Evolutionary conservation across 2,329 filamentous ascomycete species (phyloP), one percentile per base, ranked within the genome.

Genomic region (Pseudocercospora ulei): DNA sequence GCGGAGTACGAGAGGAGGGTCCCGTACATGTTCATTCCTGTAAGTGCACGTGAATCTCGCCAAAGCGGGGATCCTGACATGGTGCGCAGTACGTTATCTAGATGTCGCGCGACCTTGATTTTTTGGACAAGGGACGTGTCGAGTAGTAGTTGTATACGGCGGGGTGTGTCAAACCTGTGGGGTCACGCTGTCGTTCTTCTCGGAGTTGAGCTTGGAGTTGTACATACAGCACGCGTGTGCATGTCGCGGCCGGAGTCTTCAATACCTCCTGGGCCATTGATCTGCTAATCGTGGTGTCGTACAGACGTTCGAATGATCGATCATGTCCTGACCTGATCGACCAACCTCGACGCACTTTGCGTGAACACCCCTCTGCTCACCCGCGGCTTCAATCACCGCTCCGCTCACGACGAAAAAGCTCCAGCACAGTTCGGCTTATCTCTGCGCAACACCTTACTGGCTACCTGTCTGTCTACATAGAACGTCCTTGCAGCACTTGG

Each of bases 11-110:
- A 83, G 68, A 75, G 70, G 64, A 71, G 71, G 61, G 82, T 88
- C 38, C 84, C 84, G 25, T 88, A 86, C 61, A 67, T 90, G 38
- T 90, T 92, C 60, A 85, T 92, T 65, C 84, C 84, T 41, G 59
- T 62, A 37, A 58, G 59, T 46, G 9, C n/a, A n/a, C n/a, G n/a
- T n/a, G n/a, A n/a, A n/a, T n/a, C n/a, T n/a, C n/a, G n/a, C n/a
- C n/a, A n/a, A n/a, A n/a, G n/a, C n/a, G n/a, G n/a, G n/a, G n/a
- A 39, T 14, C 33, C 47, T 50, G 20, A 50, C 23, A 27, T 12
- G 9, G 13, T 31, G 20, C 27, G 22, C 41, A 50, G 48, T 50
- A 47, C 43, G 41, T 50, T 19, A 46, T 50, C 14, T 50, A 44
- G 33, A 37, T 20, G 17, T 4, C 11, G 30, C 7, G 29, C 11